phyloP scores from a whole-genome alignment of 2,329 filamentous ascomycete genomes.

The Dothidotthia symphoricarpi region DNA sequence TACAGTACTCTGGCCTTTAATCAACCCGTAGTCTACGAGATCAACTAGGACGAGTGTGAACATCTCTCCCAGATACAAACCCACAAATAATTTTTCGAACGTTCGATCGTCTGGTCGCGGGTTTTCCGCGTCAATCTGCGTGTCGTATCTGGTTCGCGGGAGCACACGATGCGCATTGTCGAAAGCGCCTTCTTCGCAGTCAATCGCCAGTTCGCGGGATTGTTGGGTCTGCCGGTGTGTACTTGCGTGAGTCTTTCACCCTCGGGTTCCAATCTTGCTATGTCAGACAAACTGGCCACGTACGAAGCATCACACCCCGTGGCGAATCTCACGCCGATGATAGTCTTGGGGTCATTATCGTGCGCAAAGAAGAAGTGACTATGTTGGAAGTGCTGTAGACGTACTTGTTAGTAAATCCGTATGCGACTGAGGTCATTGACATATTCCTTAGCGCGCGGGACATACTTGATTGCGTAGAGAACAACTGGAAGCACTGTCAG shows the following conservation, averaged over 20 bases:
- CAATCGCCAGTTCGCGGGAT: conserved; percentile 70
- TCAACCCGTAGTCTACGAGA: conserved; percentile 70
- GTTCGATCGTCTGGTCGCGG: conserved; percentile 48
- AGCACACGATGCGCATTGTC: conserved; percentile 91
- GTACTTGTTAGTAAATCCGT: too few species aligned
- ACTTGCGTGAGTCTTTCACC: conserved; percentile 6
- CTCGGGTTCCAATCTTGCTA: conserved; percentile 65
- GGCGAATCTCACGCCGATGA: conserved; percentile 89
- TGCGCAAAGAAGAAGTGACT: too few species aligned
- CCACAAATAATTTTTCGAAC: conserved; percentile 49
- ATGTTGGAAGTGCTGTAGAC: too few species aligned
- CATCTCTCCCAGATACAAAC: conserved; percentile 48
- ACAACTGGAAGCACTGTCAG: too few species aligned
- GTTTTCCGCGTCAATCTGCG: conserved; percentile 46
- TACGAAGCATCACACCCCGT: conserved; percentile 94
- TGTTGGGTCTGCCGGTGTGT: background rate
- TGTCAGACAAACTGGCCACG: conserved; percentile 79
- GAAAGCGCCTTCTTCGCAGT: conserved; percentile 97
- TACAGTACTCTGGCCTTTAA: conserved; percentile 73
- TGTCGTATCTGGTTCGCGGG: conserved; percentile 68
- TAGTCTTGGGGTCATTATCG: conserved; percentile 81
- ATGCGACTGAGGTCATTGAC: too few species aligned
- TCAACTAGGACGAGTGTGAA: conserved; percentile 48
- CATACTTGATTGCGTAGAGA: too few species aligned
- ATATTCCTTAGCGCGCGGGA: too few species aligned